Conservation (phyloP, 2,329 filamentous ascomycete species). For the Aspergillus sp. region DNA sequence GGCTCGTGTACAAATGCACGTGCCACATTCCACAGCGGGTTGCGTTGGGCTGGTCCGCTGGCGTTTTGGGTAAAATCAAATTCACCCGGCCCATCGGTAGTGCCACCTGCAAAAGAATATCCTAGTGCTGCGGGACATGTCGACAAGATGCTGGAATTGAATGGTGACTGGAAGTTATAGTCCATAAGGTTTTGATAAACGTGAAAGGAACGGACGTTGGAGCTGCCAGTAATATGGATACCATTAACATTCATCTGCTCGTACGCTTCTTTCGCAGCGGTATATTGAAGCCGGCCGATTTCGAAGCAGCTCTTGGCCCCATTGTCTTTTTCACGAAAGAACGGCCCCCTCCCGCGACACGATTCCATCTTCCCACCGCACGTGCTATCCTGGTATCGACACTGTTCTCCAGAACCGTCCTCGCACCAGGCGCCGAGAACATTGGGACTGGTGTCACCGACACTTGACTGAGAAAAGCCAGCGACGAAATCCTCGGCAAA, state of each 20-base stretch:
- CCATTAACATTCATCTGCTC: constrained; percentile 41
- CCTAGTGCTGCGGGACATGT: constrained; percentile 85
- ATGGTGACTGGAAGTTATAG: constrained; percentile 62
- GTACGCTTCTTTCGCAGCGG: constrained; percentile 45
- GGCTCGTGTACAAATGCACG: constrained; percentile 65
- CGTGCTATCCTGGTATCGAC: constrained; percentile 63
- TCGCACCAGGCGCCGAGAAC: constrained; percentile 83
- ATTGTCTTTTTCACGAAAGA: constrained; percentile 37
- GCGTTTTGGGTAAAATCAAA: constrained; percentile 93
- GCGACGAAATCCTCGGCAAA: constrained; percentile 68
- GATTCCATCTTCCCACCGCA: constrained; percentile 47
- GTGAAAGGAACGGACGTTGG: constrained; percentile 71
- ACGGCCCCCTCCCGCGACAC: constrained; percentile 41
- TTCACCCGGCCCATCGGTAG: constrained; percentile 78
- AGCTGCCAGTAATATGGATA: constrained; percentile 45
- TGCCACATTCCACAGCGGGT: constrained; percentile 73
- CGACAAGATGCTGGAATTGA: constrained; percentile 53
- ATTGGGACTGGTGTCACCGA: constrained; percentile 86
- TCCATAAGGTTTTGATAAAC: constrained; percentile 74
- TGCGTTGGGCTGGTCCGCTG: constrained; percentile 59
- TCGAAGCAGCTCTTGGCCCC: constrained; percentile 44
- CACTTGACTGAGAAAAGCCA: constrained; percentile 84
- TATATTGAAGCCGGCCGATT: constrained; percentile 40
- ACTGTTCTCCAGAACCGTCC: constrained; percentile 58
- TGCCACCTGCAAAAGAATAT: constrained; percentile 88